A percentile compares a stretch with the other conserved stretches of the same genome.
Conservation (phyloP, 495 filamentous ascomycete species). For the Aspergillus indologenus region DNA sequence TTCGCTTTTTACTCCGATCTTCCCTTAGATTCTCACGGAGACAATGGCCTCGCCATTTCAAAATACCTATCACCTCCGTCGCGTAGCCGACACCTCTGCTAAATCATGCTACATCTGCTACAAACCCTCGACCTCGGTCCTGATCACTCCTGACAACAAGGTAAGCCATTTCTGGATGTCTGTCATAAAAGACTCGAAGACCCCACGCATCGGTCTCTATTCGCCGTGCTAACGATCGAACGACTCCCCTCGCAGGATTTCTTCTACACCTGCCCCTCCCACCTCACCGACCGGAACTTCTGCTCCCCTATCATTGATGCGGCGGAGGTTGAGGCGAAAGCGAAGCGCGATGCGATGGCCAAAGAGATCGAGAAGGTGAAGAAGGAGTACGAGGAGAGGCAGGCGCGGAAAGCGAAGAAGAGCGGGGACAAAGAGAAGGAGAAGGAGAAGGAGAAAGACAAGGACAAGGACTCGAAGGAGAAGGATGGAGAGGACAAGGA, state of each 20-base stretch:
- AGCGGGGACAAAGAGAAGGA: conserved; percentile 46
- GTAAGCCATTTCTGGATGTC: conserved; percentile 42
- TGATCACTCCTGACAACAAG: conserved; percentile 89
- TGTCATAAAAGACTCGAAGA: not conserved
- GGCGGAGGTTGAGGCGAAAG: conserved; percentile 65
- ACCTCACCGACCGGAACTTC: conserved; percentile 82
- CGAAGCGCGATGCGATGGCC: conserved; percentile 63
- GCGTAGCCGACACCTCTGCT: conserved; percentile 76
- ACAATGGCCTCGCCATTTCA: conserved; percentile 35
- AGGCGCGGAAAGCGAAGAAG: conserved; percentile 31
- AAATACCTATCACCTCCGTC: conserved; percentile 84
- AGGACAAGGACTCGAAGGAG: conserved; percentile 35
- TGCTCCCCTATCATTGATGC: conserved; percentile 76
- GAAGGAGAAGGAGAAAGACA: conserved; percentile 48
- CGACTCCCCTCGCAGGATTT: conserved; percentile 64
- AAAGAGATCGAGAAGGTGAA: conserved; percentile 76
- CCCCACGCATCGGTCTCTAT: no score
- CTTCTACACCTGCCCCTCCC: conserved; percentile 84
- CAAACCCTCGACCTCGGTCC: conserved; percentile 80
- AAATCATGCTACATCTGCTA: conserved; percentile 89
- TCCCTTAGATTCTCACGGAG: not conserved
- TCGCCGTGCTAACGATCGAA: not conserved
- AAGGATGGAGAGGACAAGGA: conserved; percentile 35
- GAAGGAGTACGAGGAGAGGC: conserved; percentile 44
- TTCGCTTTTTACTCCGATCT: not conserved